Evolutionary conservation across 345 rosid genomes (phyloP), one percentile per base, ranked within the genome.

Genomic region (Anastatica hierochuntica): DNA sequence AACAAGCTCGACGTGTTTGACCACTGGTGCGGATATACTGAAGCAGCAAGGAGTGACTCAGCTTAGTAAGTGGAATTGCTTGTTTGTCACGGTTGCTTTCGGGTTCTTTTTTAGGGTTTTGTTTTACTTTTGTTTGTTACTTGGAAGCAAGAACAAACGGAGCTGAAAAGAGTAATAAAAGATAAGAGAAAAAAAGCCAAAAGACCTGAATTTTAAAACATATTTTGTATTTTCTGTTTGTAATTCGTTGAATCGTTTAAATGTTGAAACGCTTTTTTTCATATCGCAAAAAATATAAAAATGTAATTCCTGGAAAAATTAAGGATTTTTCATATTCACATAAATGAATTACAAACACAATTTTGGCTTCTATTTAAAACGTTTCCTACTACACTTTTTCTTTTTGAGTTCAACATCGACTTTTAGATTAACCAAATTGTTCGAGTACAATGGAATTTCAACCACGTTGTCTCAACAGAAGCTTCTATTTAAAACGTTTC

Each of bases 81-180:
- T 92, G 67, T 67, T 76, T 67, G 60, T 88, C 23, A 88, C 97
- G 2, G 83, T 88, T 14, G 98, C 82, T 6, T 88, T 84, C 79
- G 98, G 98, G 0, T 88, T 92, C 82, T 62, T 85, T 19, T 92
- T 92, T 37, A 73, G 97, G 78, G 52, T 78, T 51, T 67, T 92
- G 62, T 92, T 92, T 63, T 92, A 88, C 82, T 72, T 85, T 18
- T 62, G 75, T 10, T 68, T 92, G 72, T 66, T 88, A 60, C 63
- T 92, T 27, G 98, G 98, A 2, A 85, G 98, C 78, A 92, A 86
- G 77, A 88, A 85, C 76, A 92, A 92, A 77, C 68, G 96, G 53
- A 75, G 80, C 58, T 90, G 70, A 78, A 14, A n/a, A 14, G 26
- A 4, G 10, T 29, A 14, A 19, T 1, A 13, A 17, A 44, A 10